Evolutionary conservation across 2,329 filamentous ascomycete species (phyloP).

Genomic region (Sarocladium brachiariae): DNA sequence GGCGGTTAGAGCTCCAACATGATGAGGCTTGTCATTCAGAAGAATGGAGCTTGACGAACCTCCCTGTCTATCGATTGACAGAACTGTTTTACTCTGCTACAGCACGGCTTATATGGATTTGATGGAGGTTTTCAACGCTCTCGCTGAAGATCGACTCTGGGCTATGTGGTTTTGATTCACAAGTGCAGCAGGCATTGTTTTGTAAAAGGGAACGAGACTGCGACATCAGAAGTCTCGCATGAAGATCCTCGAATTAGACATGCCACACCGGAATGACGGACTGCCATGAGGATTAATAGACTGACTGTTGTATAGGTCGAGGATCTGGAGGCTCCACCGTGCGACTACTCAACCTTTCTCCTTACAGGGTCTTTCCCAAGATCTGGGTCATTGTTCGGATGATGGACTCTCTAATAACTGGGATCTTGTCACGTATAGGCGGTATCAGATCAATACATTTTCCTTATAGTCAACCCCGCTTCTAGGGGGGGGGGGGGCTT

Average conservation of each 20-base stretch:
- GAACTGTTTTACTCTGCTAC: too few relatives aligned
- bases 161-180: not conserved
- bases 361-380: not conserved
- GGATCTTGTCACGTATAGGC: constrained; percentile 6
- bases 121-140: too few relatives aligned
- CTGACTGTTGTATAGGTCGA: not conserved
- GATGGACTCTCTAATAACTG: not conserved
- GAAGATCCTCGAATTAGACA: constrained; percentile 6
- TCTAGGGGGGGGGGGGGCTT: too few relatives aligned
- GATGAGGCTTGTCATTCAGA: too few relatives aligned
- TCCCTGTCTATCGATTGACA: too few relatives aligned
- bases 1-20: too few relatives aligned
- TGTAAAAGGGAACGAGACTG: not conserved
- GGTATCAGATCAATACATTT: not conserved
- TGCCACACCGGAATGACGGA: not conserved
- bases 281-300: constrained; percentile 1
- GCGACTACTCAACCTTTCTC: not conserved
- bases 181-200: not conserved
- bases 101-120: too few relatives aligned
- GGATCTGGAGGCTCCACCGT: not conserved
- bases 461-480: not conserved
- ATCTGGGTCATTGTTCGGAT: constrained; percentile 3
- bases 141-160: not conserved
- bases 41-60: too few relatives aligned
- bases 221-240: constrained; percentile 1